Base-by-base conservation (phyloP, 1,284 basidiomycete species). In the Megacollybia platyphylla region DNA sequence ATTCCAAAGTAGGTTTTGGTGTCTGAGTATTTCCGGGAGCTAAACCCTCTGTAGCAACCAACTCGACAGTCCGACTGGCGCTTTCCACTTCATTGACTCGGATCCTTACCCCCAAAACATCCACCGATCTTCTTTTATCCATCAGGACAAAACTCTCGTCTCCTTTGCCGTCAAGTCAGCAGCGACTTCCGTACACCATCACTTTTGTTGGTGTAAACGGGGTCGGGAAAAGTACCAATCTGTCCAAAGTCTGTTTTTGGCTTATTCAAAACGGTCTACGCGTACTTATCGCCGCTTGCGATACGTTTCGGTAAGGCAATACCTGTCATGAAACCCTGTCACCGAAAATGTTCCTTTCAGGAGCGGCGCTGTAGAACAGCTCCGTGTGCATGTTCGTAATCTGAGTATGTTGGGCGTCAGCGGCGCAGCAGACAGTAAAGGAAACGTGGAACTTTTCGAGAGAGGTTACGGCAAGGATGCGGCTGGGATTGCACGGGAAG, bases 181-280 rank as follows among this genome's bases (percentile, higher is more conserved):
- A 79, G 53, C 79, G 87, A 10, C 68, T 81, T 51, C 93, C 92
- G 0, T 98, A 97, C 62, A 81, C 82, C 48, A 87, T 99, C 54
- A 85, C 91, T 0, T 99, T 99, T 58, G 93, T 98, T 36, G 96
- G 96, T n/a, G 96, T 99, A 41, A 99, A 99, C 57, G 96, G 96
- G 17, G 96, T 99, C 15, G 96, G 96, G 41, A 99, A 99, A 67
- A 96, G 91, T 52, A 98, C 96, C 4, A 98, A 97, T 59, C 65
- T 99, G 24, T 90, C 87, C 42, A 99, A 99, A 65, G 94, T 99
- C 40, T 94, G 91, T 63, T 98, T 98, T 66, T 98, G 96, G 96
- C 71, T 99, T 15, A 80, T 98, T 39, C 94, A 98, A 63, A 98
- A 99, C 56, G 83, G 85, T 7, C 63, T 94, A 35, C 73, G 86